These are phyloP conservation scores for Xylariaceae sp. DNA, from an alignment of 2,329 filamentous ascomycete species.

Conservation along the genomic window DNA sequence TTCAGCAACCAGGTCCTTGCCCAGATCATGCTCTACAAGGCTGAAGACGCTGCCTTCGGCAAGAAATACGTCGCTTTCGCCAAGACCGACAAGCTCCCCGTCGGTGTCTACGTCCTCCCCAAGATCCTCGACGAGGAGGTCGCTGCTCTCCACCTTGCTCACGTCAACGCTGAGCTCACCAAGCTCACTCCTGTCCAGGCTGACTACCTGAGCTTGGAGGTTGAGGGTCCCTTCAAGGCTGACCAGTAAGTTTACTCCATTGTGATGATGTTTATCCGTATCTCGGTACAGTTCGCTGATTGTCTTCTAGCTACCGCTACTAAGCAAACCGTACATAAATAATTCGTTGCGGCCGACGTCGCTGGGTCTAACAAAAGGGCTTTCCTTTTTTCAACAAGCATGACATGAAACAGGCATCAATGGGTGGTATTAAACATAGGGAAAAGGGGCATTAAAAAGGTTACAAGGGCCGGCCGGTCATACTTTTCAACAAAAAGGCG, in stretches of 20 bases:
- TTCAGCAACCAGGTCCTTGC: conserved; percentile 99
- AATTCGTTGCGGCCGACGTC: conserved; percentile 8
- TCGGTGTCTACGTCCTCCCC: conserved; percentile 93
- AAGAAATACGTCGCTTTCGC: conserved; percentile 96
- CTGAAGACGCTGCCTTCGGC: conserved; percentile 76
- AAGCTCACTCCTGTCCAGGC: conserved; percentile 80
- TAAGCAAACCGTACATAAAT: conserved; percentile 41
- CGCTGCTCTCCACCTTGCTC: conserved; percentile 83
- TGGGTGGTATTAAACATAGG: conserved; percentile 22
- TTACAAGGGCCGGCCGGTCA: conserved; percentile 30
- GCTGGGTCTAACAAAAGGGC: conserved; percentile 13
- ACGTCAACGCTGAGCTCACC: conserved; percentile 92
- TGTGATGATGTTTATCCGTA: not conserved
- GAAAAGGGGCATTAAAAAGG: conserved; percentile 27
- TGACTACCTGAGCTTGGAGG: conserved; percentile 84
- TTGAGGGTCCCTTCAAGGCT: conserved; percentile 91
- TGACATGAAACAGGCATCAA: conserved; percentile 34
- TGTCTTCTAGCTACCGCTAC: conserved; percentile 55
- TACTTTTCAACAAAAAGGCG: conserved; percentile 36
- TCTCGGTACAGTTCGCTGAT: conserved; percentile 28
- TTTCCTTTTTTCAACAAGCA: conserved; percentile 33
- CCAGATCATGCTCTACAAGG: conserved; percentile 98
- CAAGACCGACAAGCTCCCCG: conserved; percentile 81
- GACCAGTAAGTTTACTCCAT: conserved; percentile 62
- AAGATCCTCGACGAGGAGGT: conserved; percentile 99